Evolutionary conservation across 78 protist genomes (phyloP).

Genomic region (Ministeria vibrans): DNA sequence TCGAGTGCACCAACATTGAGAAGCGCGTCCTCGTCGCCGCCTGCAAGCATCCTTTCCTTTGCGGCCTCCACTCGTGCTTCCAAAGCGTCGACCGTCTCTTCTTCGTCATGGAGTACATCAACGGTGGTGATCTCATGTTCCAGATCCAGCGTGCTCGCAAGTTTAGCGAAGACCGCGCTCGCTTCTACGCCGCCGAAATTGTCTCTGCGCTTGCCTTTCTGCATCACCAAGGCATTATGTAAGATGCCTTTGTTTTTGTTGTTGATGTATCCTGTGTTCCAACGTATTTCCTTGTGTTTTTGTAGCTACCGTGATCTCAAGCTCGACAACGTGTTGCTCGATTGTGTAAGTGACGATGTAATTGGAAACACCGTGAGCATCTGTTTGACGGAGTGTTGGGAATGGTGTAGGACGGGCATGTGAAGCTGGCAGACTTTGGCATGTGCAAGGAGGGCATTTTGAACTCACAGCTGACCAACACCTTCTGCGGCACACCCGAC

Average conservation of each 20-base stretch:
- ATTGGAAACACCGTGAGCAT: too few relatives aligned
- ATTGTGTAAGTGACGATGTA: not conserved
- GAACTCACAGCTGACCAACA: not conserved
- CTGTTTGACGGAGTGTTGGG: too few relatives aligned
- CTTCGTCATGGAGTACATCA: not conserved
- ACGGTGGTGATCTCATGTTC: slow-evolving; percentile 14
- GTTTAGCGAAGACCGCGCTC: slow-evolving; percentile 12
- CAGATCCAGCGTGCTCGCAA: slow-evolving; percentile 37
- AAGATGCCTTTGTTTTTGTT: too few relatives aligned
- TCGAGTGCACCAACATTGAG: slow-evolving; percentile 8
- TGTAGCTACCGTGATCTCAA: slow-evolving; percentile 63
- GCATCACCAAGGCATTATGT: slow-evolving; percentile 21
- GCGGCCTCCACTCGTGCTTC: slow-evolving; percentile 60
- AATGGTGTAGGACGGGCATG: slow-evolving; percentile 43
- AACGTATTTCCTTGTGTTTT: too few relatives aligned
- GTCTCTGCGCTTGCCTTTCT: slow-evolving; percentile 21
- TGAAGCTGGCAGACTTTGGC: slow-evolving; percentile 28
- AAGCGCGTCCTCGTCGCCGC: not conserved
- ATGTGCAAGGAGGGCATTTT: not conserved
- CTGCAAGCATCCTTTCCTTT: slow-evolving; percentile 58
- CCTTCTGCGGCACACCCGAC: slow-evolving; percentile 40
- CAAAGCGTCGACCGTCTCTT: slow-evolving; percentile 41
- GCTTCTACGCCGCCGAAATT: slow-evolving; percentile 45
- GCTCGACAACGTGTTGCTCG: slow-evolving; percentile 49
- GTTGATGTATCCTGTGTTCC: too few relatives aligned